Percentiles rank a stretch among this genome's conserved stretches.
Evolutionary conservation across 2,329 filamentous ascomycete genomes (phyloP).

Genomic region (Colletotrichum incanum): DNA sequence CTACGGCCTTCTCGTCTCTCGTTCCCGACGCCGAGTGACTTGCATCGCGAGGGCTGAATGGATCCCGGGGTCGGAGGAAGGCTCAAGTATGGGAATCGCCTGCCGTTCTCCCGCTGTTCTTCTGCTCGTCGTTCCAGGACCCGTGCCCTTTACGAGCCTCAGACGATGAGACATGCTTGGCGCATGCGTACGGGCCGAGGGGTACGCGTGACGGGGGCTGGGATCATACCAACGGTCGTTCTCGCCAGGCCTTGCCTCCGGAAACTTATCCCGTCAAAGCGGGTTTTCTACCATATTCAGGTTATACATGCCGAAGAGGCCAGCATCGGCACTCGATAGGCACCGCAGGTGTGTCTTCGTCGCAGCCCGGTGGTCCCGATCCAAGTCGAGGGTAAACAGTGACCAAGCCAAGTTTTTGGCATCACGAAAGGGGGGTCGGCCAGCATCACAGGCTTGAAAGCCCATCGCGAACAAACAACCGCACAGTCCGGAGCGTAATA

Average conservation of each 20-base stretch:
- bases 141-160: neutral
- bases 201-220: neutral
- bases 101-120: neutral
- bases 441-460: too few species aligned
- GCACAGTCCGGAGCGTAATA: too few species aligned
- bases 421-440: too few species aligned
- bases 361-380: too few species aligned
- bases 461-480: too few species aligned
- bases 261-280: too few species aligned
- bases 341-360: too few species aligned
- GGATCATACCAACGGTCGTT: neutral
- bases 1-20: neutral
- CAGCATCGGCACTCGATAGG: too few species aligned
- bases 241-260: neutral
- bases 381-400: too few species aligned
- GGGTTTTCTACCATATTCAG: too few species aligned
- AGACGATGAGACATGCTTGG: neutral
- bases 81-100: neutral
- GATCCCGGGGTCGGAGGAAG: neutral
- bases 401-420: too few species aligned
- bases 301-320: too few species aligned
- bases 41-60: neutral
- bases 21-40: neutral
- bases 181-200: neutral
- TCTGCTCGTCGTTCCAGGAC: neutral